phyloP scores from a whole-genome alignment of 2,329 filamentous ascomycete genomes.

The Colletotrichum eleusines region DNA sequence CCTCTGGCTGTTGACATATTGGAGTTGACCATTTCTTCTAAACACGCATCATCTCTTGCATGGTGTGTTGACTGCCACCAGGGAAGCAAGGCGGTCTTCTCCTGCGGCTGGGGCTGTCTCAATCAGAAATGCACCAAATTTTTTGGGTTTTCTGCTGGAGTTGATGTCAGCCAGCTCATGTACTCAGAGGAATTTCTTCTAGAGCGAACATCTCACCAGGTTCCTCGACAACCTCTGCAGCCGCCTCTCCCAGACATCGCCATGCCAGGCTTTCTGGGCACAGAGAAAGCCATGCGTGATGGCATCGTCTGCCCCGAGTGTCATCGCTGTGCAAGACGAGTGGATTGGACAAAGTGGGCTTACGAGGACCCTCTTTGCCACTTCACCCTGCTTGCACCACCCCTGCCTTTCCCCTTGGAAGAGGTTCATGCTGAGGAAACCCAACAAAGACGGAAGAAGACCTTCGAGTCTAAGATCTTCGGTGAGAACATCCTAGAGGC shows the following conservation, averaged over 20 bases:
- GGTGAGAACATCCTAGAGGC: constrained; percentile 42
- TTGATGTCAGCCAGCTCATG: constrained; percentile 50
- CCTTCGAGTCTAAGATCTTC: background rate
- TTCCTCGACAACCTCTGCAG: constrained; percentile 51
- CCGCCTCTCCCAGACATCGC: constrained; percentile 54
- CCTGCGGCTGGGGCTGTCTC: constrained; percentile 48
- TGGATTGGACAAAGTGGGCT: constrained; percentile 71
- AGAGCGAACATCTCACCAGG: constrained; percentile 60
- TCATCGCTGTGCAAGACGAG: constrained; percentile 69
- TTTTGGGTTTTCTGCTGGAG: constrained; percentile 54
- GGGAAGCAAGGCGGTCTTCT: constrained; percentile 54
- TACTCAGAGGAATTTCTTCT: constrained; percentile 71
- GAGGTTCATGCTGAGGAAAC: constrained; percentile 42
- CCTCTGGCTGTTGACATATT: constrained; percentile 4
- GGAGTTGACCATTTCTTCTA: constrained; percentile 34
- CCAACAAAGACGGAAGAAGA: constrained; percentile 4
- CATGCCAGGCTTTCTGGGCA: constrained; percentile 53
- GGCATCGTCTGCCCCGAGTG: constrained; percentile 78
- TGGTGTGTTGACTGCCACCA: constrained; percentile 52
- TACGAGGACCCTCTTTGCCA: constrained; percentile 66
- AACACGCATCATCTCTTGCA: constrained; percentile 22
- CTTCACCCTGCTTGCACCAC: constrained; percentile 55
- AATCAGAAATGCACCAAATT: constrained; percentile 60
- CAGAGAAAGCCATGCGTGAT: constrained; percentile 64
- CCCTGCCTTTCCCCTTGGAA: constrained; percentile 43